Conservation (phyloP, 306 rosid genomes). For the Fragaria vesca region DNA sequence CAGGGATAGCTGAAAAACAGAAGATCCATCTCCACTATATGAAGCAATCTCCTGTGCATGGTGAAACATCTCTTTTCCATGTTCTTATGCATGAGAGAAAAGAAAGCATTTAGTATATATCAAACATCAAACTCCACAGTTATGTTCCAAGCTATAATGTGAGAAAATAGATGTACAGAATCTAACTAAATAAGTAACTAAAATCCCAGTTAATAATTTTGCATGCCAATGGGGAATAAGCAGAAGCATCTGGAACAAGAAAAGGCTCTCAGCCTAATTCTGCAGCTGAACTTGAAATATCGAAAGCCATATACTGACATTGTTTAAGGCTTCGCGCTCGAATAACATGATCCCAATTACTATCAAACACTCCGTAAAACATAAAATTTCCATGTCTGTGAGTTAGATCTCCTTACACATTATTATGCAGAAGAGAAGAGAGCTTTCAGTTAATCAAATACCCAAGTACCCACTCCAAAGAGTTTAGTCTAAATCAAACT, state of each 20-base stretch:
- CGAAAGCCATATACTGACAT: neutral
- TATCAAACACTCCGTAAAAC: too few relatives aligned
- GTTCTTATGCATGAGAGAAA: neutral
- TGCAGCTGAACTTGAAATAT: neutral
- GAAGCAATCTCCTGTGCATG: neutral
- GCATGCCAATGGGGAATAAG: too few relatives aligned
- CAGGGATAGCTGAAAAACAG: neutral
- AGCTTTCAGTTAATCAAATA: neutral
- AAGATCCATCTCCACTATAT: neutral
- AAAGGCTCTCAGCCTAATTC: neutral
- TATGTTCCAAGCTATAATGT: neutral
- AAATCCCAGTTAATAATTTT: neutral
- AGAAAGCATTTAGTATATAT: neutral
- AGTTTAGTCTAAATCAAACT: too few relatives aligned
- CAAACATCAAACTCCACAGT: neutral
- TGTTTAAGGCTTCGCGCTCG: neutral
- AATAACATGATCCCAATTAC: neutral
- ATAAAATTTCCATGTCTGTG: neutral
- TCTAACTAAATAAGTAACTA: neutral
- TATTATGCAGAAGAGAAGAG: neutral
- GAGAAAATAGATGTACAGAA: conserved; percentile 2
- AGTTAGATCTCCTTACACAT: neutral
- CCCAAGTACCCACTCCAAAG: too few relatives aligned
- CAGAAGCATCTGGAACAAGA: neutral
- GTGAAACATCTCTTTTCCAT: neutral